Evolutionary conservation across 148 eudicot species (phyloP), one percentile per base, ranked within the genome.

Genomic region (Cornus florida): DNA sequence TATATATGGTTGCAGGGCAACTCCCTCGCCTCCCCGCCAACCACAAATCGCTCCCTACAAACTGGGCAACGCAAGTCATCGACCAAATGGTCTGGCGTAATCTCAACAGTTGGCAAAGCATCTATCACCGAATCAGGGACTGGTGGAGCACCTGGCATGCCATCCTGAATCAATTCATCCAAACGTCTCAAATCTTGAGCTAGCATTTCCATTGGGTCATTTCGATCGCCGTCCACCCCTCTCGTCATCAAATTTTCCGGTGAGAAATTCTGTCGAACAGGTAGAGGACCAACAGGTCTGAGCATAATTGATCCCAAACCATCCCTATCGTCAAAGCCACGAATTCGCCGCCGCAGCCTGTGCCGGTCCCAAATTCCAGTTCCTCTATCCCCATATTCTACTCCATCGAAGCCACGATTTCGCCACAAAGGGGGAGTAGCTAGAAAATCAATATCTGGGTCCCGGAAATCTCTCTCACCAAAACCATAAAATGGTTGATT

Each of bases 1-100:
- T 87, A 93, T 24, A 92, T 76, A 60, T 95, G 99, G 7, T 91
- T 84, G 74, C 99, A 95, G 0, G 97, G 97, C 57, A 95, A 33
- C 82, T 92, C 88, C 60, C 71, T 89, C 3, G 88, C 99, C 62
- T 92, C 97, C 56, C 68, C 84, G 33, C 98, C 98, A 5, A 89
- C 86, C 76, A 84, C 83, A 38, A 93, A 89, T 59, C 86, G 91
- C 76, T 95, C 99, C 81, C 87, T 92, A 69, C 97, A 95, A 71
- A 95, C 90, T 1, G 99, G 97, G 75, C 99, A 95, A 38, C 85
- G 82, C 4, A 93, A 78, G 33, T 83, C 90, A 5, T 82, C 68
- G 0, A 65, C 74, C 76, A 92, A 23, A 75, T 90, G 97, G 23
- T 77, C 70, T 8, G 75, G 74, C 0, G 78, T 78, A 70, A 93